Evolutionary conservation across 2,329 filamentous ascomycete species (phyloP).

Genomic region (Phyllosticta capitalensis): DNA sequence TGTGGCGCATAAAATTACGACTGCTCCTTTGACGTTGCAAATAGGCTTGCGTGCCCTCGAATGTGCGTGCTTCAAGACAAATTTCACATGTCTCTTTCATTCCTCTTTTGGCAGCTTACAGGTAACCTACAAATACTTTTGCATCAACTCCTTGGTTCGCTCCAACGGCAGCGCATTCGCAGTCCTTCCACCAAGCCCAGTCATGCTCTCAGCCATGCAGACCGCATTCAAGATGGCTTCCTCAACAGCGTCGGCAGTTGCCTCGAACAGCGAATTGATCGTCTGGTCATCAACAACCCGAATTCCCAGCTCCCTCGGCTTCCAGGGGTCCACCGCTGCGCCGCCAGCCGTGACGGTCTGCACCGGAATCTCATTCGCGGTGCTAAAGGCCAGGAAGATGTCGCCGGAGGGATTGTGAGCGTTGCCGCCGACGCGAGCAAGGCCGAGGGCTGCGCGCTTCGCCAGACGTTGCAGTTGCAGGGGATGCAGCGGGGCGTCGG

Average conservation of each 20-base stretch:
- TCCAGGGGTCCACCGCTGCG: constrained; percentile 23
- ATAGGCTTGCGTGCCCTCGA: no score
- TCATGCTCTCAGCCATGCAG: constrained; percentile 51
- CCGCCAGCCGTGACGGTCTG: constrained; percentile 26
- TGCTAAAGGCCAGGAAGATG: constrained; percentile 59
- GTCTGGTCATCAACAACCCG: constrained; percentile 48
- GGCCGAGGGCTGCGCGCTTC: constrained; percentile 51
- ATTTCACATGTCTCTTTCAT: no score
- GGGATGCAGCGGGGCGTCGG: constrained; percentile 51
- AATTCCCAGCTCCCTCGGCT: constrained; percentile 34
- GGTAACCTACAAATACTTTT: constrained; percentile 6
- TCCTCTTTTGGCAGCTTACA: no score
- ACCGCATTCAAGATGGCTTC: constrained; percentile 58
- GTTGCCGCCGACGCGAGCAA: constrained; percentile 51
- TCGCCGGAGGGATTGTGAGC: constrained; percentile 56
- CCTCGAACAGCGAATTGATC: constrained; percentile 54
- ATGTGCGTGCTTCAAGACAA: no score
- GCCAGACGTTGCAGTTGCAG: constrained; percentile 49
- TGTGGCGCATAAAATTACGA: no score
- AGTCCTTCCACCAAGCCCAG: constrained; percentile 41
- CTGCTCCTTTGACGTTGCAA: no score
- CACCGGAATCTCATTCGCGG: constrained; percentile 43
- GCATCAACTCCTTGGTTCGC: constrained; percentile 28
- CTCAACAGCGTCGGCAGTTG: constrained; percentile 52
- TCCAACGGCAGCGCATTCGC: constrained; percentile 25